A percentile compares a stretch with the other conserved stretches of the same genome.
phyloP scores from a whole-genome alignment of 2,329 filamentous ascomycete species.

The Cylindrodendrum hubeiense region DNA sequence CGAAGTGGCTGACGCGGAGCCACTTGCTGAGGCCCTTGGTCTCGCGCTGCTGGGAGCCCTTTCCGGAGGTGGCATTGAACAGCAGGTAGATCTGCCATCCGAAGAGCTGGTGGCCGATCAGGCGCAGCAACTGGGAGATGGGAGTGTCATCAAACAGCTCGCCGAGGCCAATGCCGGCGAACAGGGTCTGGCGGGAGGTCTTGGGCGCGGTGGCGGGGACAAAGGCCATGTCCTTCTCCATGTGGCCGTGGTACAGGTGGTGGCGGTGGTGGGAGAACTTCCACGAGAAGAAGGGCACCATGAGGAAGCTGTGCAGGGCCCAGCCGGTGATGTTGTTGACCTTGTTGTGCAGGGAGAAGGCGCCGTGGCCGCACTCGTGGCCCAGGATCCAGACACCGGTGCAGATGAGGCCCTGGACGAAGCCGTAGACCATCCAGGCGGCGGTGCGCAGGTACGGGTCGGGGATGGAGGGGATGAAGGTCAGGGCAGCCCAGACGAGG shows the following conservation, averaged over 20 bases:
- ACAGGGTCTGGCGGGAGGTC: constrained; percentile 48
- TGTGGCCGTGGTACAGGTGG: constrained; percentile 76
- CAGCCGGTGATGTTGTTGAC: constrained; percentile 75
- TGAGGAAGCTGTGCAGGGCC: constrained; percentile 72
- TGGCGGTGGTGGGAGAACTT: constrained; percentile 78
- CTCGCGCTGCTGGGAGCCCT: constrained; percentile 60
- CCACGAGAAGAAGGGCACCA: constrained; percentile 81
- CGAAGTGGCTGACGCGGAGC: constrained; percentile 68
- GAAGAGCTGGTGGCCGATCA: constrained; percentile 72
- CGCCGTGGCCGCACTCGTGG: constrained; percentile 78
- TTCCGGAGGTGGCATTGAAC: constrained; percentile 66
- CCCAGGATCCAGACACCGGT: constrained; percentile 79
- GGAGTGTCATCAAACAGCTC: constrained; percentile 75
- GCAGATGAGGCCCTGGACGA: constrained; percentile 73
- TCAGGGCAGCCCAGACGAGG: constrained; percentile 64
- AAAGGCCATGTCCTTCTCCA: constrained; percentile 76
- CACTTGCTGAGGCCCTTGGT: constrained; percentile 48
- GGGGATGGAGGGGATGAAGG: constrained; percentile 65
- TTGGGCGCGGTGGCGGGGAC: constrained; percentile 63
- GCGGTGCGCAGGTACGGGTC: constrained; percentile 56
- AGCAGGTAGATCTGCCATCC: constrained; percentile 75
- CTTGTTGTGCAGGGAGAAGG: constrained; percentile 68
- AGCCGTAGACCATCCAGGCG: constrained; percentile 71
- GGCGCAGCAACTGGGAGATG: constrained; percentile 63
- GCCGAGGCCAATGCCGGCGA: constrained; percentile 57